Evolutionary conservation across 2,329 filamentous ascomycete genomes (phyloP), one percentile per base, ranked within the genome.

Genomic region (Ophiostoma angusticollis): DNA sequence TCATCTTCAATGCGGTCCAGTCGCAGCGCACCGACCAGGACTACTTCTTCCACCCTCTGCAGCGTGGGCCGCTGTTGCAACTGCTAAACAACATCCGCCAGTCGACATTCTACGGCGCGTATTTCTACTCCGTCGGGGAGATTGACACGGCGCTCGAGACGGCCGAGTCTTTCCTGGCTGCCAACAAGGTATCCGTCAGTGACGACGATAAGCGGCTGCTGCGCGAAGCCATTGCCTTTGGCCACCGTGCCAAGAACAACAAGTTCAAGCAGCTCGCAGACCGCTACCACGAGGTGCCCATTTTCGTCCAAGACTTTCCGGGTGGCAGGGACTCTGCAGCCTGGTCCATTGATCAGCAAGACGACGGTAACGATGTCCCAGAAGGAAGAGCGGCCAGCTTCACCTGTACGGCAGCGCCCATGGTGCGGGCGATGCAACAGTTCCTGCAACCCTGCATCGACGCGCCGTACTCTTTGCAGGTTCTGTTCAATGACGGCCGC

Each of bases 1-100:
- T 95, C 33, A 78, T 83, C 2, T 79, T 84, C 47, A 96, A 96
- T 53, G 78, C 85, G 0, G 77, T 96, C 1, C 87, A 87, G 18
- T 94, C 86, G 5, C 84, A 95, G 52, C 68, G 87, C 9, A 76
- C 72, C 0, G 89, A 89, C 50, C 66, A 73, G 40, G 87, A 95
- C 54, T 95, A 94, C 53, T 80, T 96, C 46, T 95, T 95, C 50
- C 82, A 94, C 50, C 71, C 74, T 1, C 75, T 70, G 11, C 87
- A 87, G 49, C 63, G 72, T 22, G 79, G 76, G 45, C 68, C 70
- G 28, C 62, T 93, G 11, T 61, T 78, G 19, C 65, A 74, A 38
- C 63, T 93, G 2, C 79, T 93, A 5, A 70, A 69, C 40, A 94
- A 95, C 51, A 58, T 94, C 31, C 74, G 84, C 14, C 81, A 91